Conservation (phyloP, 495 filamentous ascomycete species). For the Aspergillus sclerotiicarbonarius region DNA sequence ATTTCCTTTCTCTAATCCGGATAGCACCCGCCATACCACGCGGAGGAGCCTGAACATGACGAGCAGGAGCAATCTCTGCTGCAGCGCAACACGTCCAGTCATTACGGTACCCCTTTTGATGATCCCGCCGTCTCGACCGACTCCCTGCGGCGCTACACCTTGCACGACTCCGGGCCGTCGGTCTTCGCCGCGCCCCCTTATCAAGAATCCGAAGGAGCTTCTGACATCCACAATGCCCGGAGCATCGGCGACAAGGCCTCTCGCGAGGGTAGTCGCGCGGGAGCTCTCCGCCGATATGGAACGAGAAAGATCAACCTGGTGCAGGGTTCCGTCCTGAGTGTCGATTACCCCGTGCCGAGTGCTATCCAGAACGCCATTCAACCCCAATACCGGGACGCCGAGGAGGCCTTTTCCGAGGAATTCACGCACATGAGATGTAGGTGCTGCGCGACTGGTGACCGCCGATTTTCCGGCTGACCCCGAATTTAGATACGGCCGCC, state of each 20-base stretch:
- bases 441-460: slow-evolving; percentile 15
- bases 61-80: slow-evolving; percentile 31
- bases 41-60: slow-evolving; percentile 22
- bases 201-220: slow-evolving; percentile 51
- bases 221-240: slow-evolving; percentile 26
- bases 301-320: slow-evolving; percentile 96
- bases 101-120: slow-evolving; percentile 63
- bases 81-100: slow-evolving; percentile 51
- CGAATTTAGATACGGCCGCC: slow-evolving; percentile 74
- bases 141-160: slow-evolving; percentile 36
- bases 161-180: slow-evolving; percentile 34
- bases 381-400: slow-evolving; percentile 85
- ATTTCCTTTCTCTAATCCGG: neutral
- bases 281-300: slow-evolving; percentile 78
- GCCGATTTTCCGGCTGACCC: neutral
- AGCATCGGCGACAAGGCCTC: neutral
- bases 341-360: slow-evolving; percentile 95
- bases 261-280: slow-evolving; percentile 26
- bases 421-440: slow-evolving; percentile 93
- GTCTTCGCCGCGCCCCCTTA: slow-evolving; percentile 47
- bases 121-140: slow-evolving; percentile 66
- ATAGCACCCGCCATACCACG: slow-evolving; percentile 28
- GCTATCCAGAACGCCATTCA: slow-evolving; percentile 97
- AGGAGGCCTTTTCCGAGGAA: slow-evolving; percentile 71
- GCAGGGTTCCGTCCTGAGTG: slow-evolving; percentile 91